Evolutionary conservation across 768 basidiomycete genomes (phyloP).

Genomic region (Paxillus rubicundulus): DNA sequence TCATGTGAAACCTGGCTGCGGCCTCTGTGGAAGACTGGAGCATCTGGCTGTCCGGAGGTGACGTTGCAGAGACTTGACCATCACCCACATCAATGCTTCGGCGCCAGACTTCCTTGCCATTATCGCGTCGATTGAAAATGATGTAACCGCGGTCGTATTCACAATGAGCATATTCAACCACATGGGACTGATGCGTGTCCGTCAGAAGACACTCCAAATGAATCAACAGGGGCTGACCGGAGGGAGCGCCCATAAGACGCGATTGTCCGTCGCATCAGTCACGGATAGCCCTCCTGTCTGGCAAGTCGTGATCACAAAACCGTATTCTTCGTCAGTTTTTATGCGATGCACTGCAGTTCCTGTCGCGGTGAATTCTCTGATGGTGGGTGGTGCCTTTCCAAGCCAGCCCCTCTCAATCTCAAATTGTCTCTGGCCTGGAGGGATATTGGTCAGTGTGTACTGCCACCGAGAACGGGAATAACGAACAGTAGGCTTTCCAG

Average conservation of each 20-base stretch:
- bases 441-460: constrained; percentile 10
- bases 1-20: constrained; percentile 10
- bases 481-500: constrained; percentile 65
- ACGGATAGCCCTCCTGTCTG: constrained; percentile 57
- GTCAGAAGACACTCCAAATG: constrained; percentile 1
- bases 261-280: constrained; percentile 47
- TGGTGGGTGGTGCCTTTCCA: constrained; percentile 44
- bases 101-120: constrained; percentile 72
- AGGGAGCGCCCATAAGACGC: constrained; percentile 62
- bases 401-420: constrained; percentile 53
- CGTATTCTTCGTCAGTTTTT: constrained; percentile 67
- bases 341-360: constrained; percentile 60
- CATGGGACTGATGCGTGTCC: constrained; percentile 8
- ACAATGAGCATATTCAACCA: constrained; percentile 52
- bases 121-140: constrained; percentile 59
- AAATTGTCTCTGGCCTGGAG: constrained; percentile 44
- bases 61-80: constrained; percentile 19
- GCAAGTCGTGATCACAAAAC: constrained; percentile 59
- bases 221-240: constrained; percentile 35
- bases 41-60: constrained; percentile 34
- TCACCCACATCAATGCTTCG: constrained; percentile 34
- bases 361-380: constrained; percentile 33
- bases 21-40: constrained; percentile 21
- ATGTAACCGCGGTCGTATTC: constrained; percentile 74
- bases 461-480: background rate